Conservation (phyloP, 257 asterid genomes). For the Solanum appendiculatum region DNA sequence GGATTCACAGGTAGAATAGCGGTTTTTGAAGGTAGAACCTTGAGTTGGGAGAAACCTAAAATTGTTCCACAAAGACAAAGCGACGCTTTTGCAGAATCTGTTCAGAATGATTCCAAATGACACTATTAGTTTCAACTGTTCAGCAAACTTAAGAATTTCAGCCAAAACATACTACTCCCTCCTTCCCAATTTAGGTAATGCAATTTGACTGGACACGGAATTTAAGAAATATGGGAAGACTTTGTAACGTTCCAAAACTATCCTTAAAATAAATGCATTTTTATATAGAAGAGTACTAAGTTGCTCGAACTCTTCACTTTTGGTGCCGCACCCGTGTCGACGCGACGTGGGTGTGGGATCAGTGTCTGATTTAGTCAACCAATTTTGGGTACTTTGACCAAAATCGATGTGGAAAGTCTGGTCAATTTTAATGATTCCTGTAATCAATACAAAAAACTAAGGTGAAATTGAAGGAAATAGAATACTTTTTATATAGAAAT, state of each 20-base stretch:
- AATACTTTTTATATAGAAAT: too few species aligned
- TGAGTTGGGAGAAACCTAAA: constrained; percentile 67
- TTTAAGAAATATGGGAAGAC: not conserved
- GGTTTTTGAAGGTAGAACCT: constrained; percentile 93
- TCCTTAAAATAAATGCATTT: not conserved
- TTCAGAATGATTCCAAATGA: constrained; percentile 3
- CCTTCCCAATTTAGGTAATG: not conserved
- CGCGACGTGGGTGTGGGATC: too few species aligned
- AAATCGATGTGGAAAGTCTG: too few species aligned
- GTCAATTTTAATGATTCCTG: too few species aligned
- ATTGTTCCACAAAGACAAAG: constrained; percentile 58
- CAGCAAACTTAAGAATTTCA: not conserved
- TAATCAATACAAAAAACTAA: too few species aligned
- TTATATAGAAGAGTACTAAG: not conserved
- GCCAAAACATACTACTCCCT: not conserved
- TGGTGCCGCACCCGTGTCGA: too few species aligned
- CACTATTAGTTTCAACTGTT: not conserved
- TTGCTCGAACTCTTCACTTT: too few species aligned
- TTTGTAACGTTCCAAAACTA: not conserved
- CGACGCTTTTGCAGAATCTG: constrained; percentile 78
- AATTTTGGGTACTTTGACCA: too few species aligned
- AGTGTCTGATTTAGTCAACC: too few species aligned
- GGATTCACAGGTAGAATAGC: constrained; percentile 98
- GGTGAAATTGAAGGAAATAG: too few species aligned
- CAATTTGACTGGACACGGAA: not conserved